Evolutionary conservation across 768 basidiomycete genomes (phyloP), one percentile per base, ranked within the genome.

Genomic region (Leucocoprinus sp.): DNA sequence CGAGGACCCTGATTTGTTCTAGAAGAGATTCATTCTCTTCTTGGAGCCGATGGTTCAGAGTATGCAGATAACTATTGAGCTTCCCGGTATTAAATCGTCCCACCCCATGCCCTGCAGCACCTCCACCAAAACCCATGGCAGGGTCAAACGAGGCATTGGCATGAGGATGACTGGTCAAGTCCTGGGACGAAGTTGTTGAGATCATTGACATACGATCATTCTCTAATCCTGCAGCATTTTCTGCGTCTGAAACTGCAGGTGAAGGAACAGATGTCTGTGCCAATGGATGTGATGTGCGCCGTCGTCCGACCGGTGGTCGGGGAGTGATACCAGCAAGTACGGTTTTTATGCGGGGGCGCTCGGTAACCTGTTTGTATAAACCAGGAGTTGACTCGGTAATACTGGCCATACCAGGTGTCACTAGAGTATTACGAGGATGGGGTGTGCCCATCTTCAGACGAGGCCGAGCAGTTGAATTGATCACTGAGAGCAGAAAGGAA

Each of bases 111-210:
- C 75, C 78, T 29, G 70, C 69, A 19, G 75, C 77, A 19, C 75
- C 75, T 5, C 74, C 72, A 7, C 79, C 83, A 37, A 84, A 78
- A 11, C 85, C 86, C 58, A 88, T 78, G 1, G 80, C 76, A 19
- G 86, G 86, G 55, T 93, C 92, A 50, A 93, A 90, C 6, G 89
- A 92, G 9, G 88, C 87, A 56, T 95, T 93, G 45, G 78, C 84
- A 7, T 87, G 77, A 43, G 74, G 71, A 57, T 88, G 81, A 4
- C 82, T 79, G 2, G 88, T 89, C 33, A 95, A 68, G 58, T 95
- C 91, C 52, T 93, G 86, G 18, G 92, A 92, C 1, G 89, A 91
- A 1, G 85, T 77, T 1, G 84, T 89, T 3, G 89, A 91, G 37
- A 87, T 68, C 60, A 84, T 80, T 1, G 89, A 91, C 0, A 70